Conservation (phyloP, 140 eudicot species). For the Stevia rebaudiana region DNA sequence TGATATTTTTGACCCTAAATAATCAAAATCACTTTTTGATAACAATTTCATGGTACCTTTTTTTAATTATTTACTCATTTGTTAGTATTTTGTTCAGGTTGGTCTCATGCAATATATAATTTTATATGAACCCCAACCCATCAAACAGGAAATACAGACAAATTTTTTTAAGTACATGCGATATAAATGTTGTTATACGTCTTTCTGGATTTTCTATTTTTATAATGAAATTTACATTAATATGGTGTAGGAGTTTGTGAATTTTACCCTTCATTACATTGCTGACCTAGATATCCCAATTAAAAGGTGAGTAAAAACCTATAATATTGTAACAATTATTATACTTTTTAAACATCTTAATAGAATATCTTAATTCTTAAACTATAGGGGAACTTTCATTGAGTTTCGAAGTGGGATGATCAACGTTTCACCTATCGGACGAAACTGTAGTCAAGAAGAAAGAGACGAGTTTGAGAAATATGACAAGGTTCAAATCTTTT, state of each 20-base stretch:
- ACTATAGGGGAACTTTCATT: conserved; percentile 81
- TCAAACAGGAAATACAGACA: not conserved
- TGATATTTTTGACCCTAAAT: not conserved
- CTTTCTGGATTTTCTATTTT: not conserved
- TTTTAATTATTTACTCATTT: not conserved
- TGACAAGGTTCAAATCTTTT: conserved; percentile 63
- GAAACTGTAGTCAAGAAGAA: conserved; percentile 99
- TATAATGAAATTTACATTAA: conserved; percentile 1
- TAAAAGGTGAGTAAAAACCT: conserved; percentile 50
- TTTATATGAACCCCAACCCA: not conserved
- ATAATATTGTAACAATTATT: not conserved
- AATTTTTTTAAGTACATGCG: not conserved
- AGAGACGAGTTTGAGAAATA: conserved; percentile 91
- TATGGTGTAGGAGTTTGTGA: conserved; percentile 68
- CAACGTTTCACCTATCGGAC: conserved; percentile 93
- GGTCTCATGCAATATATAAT: not conserved
- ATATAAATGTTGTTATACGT: not conserved
- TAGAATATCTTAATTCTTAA: not conserved
- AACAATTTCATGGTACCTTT: too few relatives aligned
- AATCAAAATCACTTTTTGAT: not conserved
- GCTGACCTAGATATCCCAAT: conserved; percentile 96
- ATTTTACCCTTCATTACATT: conserved; percentile 81
- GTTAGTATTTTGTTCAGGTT: not conserved
- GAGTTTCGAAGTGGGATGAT: conserved; percentile 98
- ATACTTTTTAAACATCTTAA: conserved; percentile 7